These are phyloP conservation scores for Hansenula sp. DNA, from an alignment of 1,139 yeast species.

Conservation along the genomic window DNA sequence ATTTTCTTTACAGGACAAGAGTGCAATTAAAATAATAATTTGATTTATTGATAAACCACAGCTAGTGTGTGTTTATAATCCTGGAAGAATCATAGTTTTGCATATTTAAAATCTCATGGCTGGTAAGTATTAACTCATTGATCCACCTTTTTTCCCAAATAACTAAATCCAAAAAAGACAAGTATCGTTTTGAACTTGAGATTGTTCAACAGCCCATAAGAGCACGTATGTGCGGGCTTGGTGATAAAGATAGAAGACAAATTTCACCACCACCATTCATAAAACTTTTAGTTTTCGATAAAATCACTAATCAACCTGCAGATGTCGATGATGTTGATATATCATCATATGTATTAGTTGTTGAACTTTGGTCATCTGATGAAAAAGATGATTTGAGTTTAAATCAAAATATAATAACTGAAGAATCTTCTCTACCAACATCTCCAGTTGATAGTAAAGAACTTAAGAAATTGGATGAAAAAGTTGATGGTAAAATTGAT, in stretches of 20 bases:
- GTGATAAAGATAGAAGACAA: constrained; percentile 40
- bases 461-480: neutral
- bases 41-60: too few relatives aligned
- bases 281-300: constrained; percentile 26
- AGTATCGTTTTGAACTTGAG: constrained; percentile 20
- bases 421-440: neutral
- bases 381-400: constrained; percentile 27
- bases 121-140: too few relatives aligned
- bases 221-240: constrained; percentile 43
- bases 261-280: constrained; percentile 42
- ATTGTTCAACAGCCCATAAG: constrained; percentile 38
- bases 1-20: too few relatives aligned
- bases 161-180: constrained; percentile 1
- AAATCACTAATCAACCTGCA: constrained; percentile 21
- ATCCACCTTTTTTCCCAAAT: neutral
- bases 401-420: constrained; percentile 13
- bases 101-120: neutral
- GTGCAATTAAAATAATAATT: too few relatives aligned
- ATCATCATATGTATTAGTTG: constrained; percentile 28
- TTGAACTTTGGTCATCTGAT: constrained; percentile 35
- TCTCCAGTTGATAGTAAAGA: neutral
- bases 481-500: too few relatives aligned
- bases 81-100: too few relatives aligned
- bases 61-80: too few relatives aligned
- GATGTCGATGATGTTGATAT: constrained; percentile 27